Base-by-base conservation (phyloP, 176 grass and related monocot genomes). In the Ampelocalamus luodianensis region DNA sequence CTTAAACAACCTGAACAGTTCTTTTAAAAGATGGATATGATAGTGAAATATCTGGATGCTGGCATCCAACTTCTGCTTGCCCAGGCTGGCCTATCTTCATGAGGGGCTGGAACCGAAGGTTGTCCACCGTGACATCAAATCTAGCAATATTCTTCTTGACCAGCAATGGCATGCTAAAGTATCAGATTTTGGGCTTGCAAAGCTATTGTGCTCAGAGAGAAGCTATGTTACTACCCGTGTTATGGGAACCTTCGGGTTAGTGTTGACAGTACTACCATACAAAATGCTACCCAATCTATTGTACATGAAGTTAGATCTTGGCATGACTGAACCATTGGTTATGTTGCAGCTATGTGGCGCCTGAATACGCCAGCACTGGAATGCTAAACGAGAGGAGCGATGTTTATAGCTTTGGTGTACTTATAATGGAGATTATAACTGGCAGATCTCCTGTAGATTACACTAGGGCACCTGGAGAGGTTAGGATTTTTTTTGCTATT, bases 211-310 rank as follows among this genome's bases (percentile, higher is more conserved):
- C 58, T 95, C 96, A 5, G 96, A 96, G 83, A 89, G 81, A 87
- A 98, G 91, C 40, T 95, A 98, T 81, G 89, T 98, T 53, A 96
- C 96, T 34, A 98, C 96, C 77, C 96, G 96, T 76, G 96, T 98
- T 63, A 98, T 98, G 93, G 96, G 96, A 70, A 96, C 96, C 13
- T 98, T 98, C 37, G 96, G 96, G 96, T 98, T 74, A 90, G 96
- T 87, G 73, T 40, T 51, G 7, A 71, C 12, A 50, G 8, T 58
- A 60, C 62, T 73, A 56, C 3, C 44, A n/a, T 76, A 65, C 50
- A 43, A 1, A 34, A 23, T 3, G 20, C 17, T 39, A 24, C 49
- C 76, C 29, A 59, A 61, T 70, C 10, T 83, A 82, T 20, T 68
- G 8, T 68, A 38, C 42, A 9, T 44, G 26, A 62, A 74, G 32